Evolutionary conservation across 768 basidiomycete genomes (phyloP).

Genomic region (Boletales sp.): DNA sequence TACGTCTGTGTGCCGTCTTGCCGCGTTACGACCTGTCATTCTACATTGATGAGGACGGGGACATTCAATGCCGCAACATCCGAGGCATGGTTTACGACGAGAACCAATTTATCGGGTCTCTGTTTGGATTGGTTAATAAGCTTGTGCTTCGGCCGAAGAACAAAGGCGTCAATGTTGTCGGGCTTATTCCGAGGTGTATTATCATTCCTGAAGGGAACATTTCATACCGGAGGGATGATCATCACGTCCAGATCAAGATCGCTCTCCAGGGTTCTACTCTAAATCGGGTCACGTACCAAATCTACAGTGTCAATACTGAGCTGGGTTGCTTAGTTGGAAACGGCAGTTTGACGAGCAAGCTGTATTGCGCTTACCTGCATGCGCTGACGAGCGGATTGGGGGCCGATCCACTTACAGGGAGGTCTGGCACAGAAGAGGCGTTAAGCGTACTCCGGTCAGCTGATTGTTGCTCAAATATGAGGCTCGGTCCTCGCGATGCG

Average conservation of each 20-base stretch:
- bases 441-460: constrained; percentile 36
- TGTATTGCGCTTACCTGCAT: constrained; percentile 42
- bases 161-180: not conserved
- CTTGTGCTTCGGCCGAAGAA: constrained; percentile 36
- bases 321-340: constrained; percentile 27
- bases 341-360: constrained; percentile 21
- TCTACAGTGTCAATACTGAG: constrained; percentile 27
- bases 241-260: constrained; percentile 18
- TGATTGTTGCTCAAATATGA: constrained; percentile 37
- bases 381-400: constrained; percentile 40
- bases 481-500: constrained; percentile 24
- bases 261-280: not conserved
- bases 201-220: constrained; percentile 38
- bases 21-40: constrained; percentile 43
- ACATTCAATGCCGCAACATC: constrained; percentile 40
- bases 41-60: constrained; percentile 28
- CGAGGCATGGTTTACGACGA: constrained; percentile 41
- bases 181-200: constrained; percentile 22
- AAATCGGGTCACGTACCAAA: constrained; percentile 14
- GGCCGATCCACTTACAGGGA: constrained; percentile 40
- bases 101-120: constrained; percentile 39
- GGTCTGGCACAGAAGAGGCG: constrained; percentile 42
- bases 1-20: constrained; percentile 27
- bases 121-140: constrained; percentile 40
- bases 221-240: constrained; percentile 3